These are phyloP conservation scores for Boletellus ananas DNA, from an alignment of 768 basidiomycete genomes.

Conservation along the genomic window DNA sequence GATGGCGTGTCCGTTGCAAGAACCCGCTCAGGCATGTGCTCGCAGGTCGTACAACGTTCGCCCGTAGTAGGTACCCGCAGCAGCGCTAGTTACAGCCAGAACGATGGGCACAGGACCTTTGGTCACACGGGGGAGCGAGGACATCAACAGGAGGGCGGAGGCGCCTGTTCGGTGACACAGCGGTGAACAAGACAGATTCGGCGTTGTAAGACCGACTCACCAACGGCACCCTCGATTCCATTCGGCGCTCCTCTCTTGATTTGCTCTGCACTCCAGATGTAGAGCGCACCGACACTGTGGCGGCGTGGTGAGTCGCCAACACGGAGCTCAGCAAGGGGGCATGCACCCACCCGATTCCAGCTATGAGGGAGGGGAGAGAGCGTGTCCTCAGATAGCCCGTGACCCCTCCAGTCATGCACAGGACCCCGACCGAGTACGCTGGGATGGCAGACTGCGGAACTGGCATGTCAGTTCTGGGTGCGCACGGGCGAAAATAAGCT, in stretches of 20 bases:
- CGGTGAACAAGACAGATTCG: neutral
- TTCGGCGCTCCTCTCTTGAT: slow-evolving; percentile 70
- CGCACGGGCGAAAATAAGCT: slow-evolving; percentile 14
- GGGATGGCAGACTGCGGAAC: slow-evolving; percentile 70
- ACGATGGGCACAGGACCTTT: slow-evolving; percentile 73
- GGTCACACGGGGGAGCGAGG: slow-evolving; percentile 65
- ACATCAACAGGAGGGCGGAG: slow-evolving; percentile 68
- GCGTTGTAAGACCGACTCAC: slow-evolving; percentile 36
- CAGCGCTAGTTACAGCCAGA: slow-evolving; percentile 58
- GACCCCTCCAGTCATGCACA: slow-evolving; percentile 75
- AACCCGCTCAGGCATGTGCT: slow-evolving; percentile 11
- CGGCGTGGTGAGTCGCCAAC: neutral
- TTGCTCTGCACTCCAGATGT: slow-evolving; percentile 73
- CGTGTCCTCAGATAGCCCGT: slow-evolving; percentile 69
- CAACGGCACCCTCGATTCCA: slow-evolving; percentile 77
- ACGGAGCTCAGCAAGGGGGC: neutral
- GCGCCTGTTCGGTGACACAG: slow-evolving; percentile 46
- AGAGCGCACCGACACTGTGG: slow-evolving; percentile 69
- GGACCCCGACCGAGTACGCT: slow-evolving; percentile 69
- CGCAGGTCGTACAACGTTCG: slow-evolving; percentile 45
- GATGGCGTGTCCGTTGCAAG: neutral
- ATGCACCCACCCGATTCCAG: slow-evolving; percentile 65
- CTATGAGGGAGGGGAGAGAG: slow-evolving; percentile 79
- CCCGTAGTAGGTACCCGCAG: slow-evolving; percentile 66
- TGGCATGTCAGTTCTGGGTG: slow-evolving; percentile 21